Evolutionary conservation across 192 early-diverging fungal species (phyloP), one percentile per base, ranked within the genome.

Genomic region (Coemansia sp.): DNA sequence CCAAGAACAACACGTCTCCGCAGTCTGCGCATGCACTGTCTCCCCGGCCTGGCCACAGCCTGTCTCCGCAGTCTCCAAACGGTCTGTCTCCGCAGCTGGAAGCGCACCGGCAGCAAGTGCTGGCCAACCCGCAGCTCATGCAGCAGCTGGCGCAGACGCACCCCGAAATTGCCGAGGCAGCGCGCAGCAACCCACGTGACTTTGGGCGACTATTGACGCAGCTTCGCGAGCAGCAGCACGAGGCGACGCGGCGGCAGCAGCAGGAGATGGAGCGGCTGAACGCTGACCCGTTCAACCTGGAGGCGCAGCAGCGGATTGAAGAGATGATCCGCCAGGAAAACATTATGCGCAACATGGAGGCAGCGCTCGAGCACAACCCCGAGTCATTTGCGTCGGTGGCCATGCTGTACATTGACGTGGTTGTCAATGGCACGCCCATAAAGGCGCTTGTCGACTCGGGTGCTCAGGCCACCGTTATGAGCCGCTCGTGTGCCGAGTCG

Each of bases 381-480:
- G 96, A 99, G 74, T 87, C 91, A 4, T 99, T 99, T 84, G 94
- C 90, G 15, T 75, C 86, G 69, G 90, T 95, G 11, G 86, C 89
- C 1, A 93, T 96, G 88, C 86, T 99, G 22, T 99, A 97, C 73
- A 90, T 99, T 23, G 75, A 90, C 66, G 87, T 87, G 14, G 84
- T 91, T 69, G 92, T 99, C 51, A 99, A 99, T 76, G 89, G 89
- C n/a, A 83, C 85, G 38, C 86, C 86, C 1, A 75, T 97, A 14
- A 94, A 95, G 66, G 95, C 97, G 0, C 88, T 99, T 76, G 94
- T 99, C 0, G 97, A 99, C 70, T 95, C 95, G 21, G 97, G 96
- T 5, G 97, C 97, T 9, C 96, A 98, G 60, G 90, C 88, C 17
- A 98, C 96, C 2, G 93, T 99, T 22, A 93, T 90, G 75, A 88